Evolutionary conservation across 352 stramenopile species (phyloP).

Genomic region (Globisporangium cederbergense): DNA sequence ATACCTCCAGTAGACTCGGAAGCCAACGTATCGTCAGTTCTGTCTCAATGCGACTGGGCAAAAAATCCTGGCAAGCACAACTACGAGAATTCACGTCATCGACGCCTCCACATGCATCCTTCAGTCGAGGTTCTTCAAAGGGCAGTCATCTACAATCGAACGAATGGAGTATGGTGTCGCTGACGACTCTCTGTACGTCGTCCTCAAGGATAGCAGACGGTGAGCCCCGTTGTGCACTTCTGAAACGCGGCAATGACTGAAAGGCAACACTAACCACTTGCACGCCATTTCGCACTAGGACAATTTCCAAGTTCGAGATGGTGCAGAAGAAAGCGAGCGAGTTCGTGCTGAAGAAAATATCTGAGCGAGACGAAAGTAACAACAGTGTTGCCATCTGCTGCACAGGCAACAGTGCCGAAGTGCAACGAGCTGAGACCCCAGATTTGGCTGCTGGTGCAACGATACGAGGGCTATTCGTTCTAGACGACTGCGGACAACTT

Average conservation of each 20-base stretch:
- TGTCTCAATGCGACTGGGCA: constrained; percentile 29
- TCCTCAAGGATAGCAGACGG: constrained; percentile 29
- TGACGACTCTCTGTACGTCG: constrained; percentile 30
- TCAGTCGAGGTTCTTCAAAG: constrained; percentile 23
- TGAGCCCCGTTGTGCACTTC: constrained; percentile 3
- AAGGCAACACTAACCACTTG: neutral
- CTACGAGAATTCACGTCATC: constrained; percentile 28
- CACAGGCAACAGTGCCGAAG: constrained; percentile 2
- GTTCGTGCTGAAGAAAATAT: constrained; percentile 24
- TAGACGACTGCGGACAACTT: constrained; percentile 32
- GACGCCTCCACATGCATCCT: constrained; percentile 32
- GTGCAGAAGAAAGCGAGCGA: constrained; percentile 24
- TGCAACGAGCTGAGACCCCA: constrained; percentile 8
- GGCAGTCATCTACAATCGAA: constrained; percentile 24
- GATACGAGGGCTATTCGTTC: constrained; percentile 17
- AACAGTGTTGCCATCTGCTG: constrained; percentile 27
- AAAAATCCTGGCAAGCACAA: constrained; percentile 32
- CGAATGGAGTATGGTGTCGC: constrained; percentile 26
- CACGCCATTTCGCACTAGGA: constrained; percentile 12
- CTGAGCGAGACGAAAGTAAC: constrained; percentile 25
- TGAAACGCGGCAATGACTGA: neutral
- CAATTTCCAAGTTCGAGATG: constrained; percentile 28
- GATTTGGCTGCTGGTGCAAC: neutral
- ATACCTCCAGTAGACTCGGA: constrained; percentile 20
- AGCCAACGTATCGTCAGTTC: constrained; percentile 33